Base-by-base conservation (phyloP, 768 basidiomycete genomes). In the Pleurotus salmoneostramineus region DNA sequence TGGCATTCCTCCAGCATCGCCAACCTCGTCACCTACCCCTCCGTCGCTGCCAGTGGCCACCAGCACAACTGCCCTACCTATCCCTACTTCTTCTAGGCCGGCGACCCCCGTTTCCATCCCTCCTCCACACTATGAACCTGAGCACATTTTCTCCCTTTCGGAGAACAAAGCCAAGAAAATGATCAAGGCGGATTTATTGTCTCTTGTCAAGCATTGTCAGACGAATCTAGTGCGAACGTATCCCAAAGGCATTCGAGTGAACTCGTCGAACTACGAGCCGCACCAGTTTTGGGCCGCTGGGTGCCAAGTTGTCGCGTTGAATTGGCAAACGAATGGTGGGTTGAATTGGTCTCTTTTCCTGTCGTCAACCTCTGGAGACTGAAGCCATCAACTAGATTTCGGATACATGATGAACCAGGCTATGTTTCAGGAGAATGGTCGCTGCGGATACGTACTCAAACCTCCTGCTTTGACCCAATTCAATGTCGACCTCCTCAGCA, bases 261-360 rank as follows among this genome's bases (percentile, higher is more conserved):
- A 77, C 58, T 94, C 91, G 62, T 85, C 85, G 21, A 98, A 98
- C 66, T 98, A 88, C 64, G 81, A 89, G 60, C 95, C 95, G 5
- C 87, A 94, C 70, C 80, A 85, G 14, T 95, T 85, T 68, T 99
- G 96, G 96, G 84, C 85, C 0, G 85, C 85, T 2, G 96, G 96
- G 0, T 82, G 85, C 10, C 95, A 98, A 69, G 72, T 98, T 4
- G 94, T 95, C 0, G 94, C 96, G 6, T 80, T 99, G 56, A 99
- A 99, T 70, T 98, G 95, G 94, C 96, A 99, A 72, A 98, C 95
- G 0, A 87, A 87, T 62, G 95, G 94, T 95, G 66, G 56, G 86
- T 76, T 0, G 33, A 32, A 46, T 34, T 35, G 27, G 6, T 6
- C 48, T 32, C 54, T 31, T 15, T 52, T 34, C 44, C 6, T 40